Percentiles rank a stretch among this genome's conserved stretches.
These are phyloP conservation scores for Saccharomyces cerevisiae DNA, from an alignment of 805 yeast genomes.

Conservation along the genomic window DNA sequence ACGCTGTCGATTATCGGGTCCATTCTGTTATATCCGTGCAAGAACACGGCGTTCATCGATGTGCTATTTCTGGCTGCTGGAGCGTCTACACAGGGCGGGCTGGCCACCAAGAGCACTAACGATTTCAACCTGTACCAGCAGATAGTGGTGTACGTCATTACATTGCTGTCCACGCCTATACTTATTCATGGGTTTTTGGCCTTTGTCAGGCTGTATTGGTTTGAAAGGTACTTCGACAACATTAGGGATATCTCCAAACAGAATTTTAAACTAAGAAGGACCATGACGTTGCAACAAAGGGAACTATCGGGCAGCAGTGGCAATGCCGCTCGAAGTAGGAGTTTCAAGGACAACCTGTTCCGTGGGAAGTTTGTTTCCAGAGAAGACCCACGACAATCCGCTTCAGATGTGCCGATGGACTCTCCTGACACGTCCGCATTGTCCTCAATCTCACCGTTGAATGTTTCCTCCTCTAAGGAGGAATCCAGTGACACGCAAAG, in stretches of 20 bases:
- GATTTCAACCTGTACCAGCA: constrained; percentile 67
- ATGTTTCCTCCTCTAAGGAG: not conserved
- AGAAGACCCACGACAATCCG: constrained; percentile 8
- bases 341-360: constrained; percentile 18
- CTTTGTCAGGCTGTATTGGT: constrained; percentile 76
- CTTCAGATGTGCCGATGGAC: not conserved
- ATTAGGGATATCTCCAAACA: constrained; percentile 66
- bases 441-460: not conserved
- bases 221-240: constrained; percentile 74
- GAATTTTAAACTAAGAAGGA: constrained; percentile 71
- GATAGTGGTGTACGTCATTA: constrained; percentile 50
- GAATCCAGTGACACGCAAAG: not conserved
- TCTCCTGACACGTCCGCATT: not conserved
- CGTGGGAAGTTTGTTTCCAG: constrained; percentile 24
- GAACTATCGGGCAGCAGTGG: constrained; percentile 10
- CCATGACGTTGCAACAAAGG: constrained; percentile 30
- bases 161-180: constrained; percentile 74
- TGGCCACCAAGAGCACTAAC: constrained; percentile 67
- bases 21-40: constrained; percentile 63
- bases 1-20: constrained; percentile 55
- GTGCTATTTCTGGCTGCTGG: constrained; percentile 66
- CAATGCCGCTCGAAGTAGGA: not conserved
- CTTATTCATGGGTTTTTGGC: constrained; percentile 74
- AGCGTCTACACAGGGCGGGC: constrained; percentile 82
- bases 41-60: constrained; percentile 60